Percentiles rank a stretch among this genome's conserved stretches.
These are phyloP conservation scores for Rhodotorula sphaerocarpa DNA, from an alignment of 768 basidiomycete species.

Conservation along the genomic window DNA sequence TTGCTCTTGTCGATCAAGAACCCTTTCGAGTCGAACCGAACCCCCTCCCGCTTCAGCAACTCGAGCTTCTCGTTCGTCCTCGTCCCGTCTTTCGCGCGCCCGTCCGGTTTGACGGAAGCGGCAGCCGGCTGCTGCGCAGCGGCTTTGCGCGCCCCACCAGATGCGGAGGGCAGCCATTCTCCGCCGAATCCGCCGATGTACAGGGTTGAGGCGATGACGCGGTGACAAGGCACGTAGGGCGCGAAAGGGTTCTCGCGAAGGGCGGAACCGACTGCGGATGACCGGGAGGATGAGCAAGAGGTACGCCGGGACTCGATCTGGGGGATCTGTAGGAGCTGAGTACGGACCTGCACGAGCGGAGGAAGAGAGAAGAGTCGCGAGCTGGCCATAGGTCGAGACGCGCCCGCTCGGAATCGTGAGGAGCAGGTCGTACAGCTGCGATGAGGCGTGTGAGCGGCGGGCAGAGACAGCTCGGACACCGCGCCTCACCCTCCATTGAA, in stretches of 20 bases:
- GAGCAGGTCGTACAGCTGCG: constrained; percentile 31
- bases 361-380: constrained; percentile 8
- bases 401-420: constrained; percentile 26
- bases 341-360: constrained; percentile 14
- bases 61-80: constrained; percentile 46
- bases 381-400: constrained; percentile 34
- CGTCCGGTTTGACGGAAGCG: background rate
- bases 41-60: constrained; percentile 53
- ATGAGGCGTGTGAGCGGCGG: no score
- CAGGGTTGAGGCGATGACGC: constrained; percentile 56
- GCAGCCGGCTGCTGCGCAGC: no score
- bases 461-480: background rate
- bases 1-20: constrained; percentile 40
- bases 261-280: constrained; percentile 51
- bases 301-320: no score
- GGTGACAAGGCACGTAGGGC: constrained; percentile 62
- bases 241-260: constrained; percentile 60
- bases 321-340: background rate
- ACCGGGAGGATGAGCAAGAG: background rate
- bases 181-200: constrained; percentile 60
- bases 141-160: background rate
- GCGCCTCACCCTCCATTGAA: background rate
- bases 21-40: constrained; percentile 50
- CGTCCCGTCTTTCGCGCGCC: background rate
- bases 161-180: constrained; percentile 48